These are phyloP conservation scores for Pulveroboletus sp. DNA, from an alignment of 768 basidiomycete genomes.

Conservation along the genomic window DNA sequence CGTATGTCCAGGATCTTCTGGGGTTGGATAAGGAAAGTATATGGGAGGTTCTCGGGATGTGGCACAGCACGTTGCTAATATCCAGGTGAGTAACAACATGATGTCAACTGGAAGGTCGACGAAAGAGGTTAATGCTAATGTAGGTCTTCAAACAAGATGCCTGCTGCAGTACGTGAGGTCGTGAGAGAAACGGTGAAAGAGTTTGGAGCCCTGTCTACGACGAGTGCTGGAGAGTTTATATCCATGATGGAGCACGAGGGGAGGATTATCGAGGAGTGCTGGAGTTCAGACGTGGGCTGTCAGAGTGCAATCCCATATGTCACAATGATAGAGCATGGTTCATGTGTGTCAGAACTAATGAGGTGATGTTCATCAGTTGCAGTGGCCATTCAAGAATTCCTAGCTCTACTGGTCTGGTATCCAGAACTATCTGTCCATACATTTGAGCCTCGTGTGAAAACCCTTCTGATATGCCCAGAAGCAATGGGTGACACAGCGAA, in stretches of 20 bases:
- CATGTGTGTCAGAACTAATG: no score
- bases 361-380: no score
- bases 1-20: constrained; percentile 88
- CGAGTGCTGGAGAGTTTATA: constrained; percentile 58
- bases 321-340: no score
- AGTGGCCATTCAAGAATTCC: no score
- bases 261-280: constrained; percentile 79
- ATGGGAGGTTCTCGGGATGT: constrained; percentile 58
- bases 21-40: constrained; percentile 57
- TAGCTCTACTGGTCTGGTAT: no score
- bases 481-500: no score
- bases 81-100: constrained; percentile 63
- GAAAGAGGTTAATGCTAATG: not conserved
- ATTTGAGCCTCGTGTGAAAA: no score
- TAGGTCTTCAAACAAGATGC: constrained; percentile 97
- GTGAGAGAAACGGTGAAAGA: constrained; percentile 48
- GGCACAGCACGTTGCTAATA: constrained; percentile 72
- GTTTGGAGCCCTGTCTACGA: constrained; percentile 47
- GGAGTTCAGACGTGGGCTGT: constrained; percentile 69
- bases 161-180: constrained; percentile 73
- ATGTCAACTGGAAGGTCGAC: not conserved
- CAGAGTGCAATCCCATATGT: no score
- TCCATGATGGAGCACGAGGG: constrained; percentile 63
- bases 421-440: no score
- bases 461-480: no score